Percentiles rank a stretch among this genome's conserved stretches.
Conservation (phyloP, 352 stramenopile genomes). For the Phytophthora megakarya region DNA sequence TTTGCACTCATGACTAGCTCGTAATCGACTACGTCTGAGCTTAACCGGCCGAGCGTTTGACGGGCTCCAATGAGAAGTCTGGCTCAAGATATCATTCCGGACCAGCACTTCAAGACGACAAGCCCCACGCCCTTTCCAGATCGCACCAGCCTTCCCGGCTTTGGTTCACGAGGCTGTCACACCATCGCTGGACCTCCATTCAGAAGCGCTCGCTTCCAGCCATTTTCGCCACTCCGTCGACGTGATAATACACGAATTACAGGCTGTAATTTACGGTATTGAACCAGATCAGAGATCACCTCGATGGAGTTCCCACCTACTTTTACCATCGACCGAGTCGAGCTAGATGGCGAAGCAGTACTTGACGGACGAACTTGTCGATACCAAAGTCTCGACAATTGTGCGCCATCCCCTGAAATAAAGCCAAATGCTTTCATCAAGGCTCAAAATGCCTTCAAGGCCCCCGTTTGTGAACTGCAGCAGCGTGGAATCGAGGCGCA, state of each 20-base stretch:
- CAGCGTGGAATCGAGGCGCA: constrained; percentile 33
- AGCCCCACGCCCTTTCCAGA: constrained; percentile 5
- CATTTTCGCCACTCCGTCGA: constrained; percentile 7
- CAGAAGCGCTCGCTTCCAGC: constrained; percentile 20
- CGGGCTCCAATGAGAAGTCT: background rate
- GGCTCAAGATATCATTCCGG: background rate
- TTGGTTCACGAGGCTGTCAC: constrained; percentile 17
- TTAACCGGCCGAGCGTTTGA: constrained; percentile 2
- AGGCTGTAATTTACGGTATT: background rate
- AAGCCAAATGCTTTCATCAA: constrained; percentile 5
- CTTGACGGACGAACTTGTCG: background rate
- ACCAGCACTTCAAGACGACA: constrained; percentile 1
- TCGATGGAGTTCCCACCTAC: constrained; percentile 1
- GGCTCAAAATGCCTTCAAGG: too few relatives aligned
- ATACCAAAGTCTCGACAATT: constrained; percentile 17
- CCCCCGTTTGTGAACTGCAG: constrained; percentile 19
- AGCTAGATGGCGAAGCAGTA: background rate
- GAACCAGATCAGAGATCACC: background rate
- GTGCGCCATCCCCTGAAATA: constrained; percentile 11
- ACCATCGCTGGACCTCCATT: constrained; percentile 21
- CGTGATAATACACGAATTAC: background rate
- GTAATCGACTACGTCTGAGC: background rate
- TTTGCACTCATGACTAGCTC: constrained; percentile 24
- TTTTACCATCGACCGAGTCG: background rate
- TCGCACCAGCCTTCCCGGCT: constrained; percentile 10